Evolutionary conservation across 2,329 filamentous ascomycete genomes (phyloP).

Genomic region (Nothomitra cinnamomea): DNA sequence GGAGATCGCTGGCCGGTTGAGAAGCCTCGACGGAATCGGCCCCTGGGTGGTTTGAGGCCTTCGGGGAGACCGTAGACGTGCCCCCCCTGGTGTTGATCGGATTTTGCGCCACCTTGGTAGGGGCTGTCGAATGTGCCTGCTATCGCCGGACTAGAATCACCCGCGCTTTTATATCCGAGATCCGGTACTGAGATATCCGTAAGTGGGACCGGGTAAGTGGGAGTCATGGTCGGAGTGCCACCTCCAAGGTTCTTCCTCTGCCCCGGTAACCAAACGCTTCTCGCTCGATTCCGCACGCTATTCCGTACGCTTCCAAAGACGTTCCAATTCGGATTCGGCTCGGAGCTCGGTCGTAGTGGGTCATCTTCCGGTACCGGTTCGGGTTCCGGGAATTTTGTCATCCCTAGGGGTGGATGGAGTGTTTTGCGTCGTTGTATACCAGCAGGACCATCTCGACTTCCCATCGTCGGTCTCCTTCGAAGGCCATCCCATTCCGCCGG

Average conservation of each 20-base stretch:
- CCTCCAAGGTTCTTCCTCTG: conserved; percentile 18
- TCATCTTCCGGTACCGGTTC: conserved; percentile 50
- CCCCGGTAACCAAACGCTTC: conserved; percentile 22
- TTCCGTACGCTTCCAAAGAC: conserved; percentile 27
- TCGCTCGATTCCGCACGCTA: conserved; percentile 14
- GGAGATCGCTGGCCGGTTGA: conserved; percentile 15
- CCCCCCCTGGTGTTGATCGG: conserved; percentile 16
- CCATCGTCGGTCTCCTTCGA: conserved; percentile 48
- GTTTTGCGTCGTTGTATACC: conserved; percentile 31
- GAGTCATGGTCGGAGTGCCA: conserved; percentile 26
- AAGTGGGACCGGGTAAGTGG: conserved; percentile 44
- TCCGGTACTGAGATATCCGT: conserved; percentile 29
- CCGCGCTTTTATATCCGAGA: neutral
- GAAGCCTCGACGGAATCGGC: conserved; percentile 18
- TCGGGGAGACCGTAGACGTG: conserved; percentile 34
- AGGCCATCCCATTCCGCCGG: conserved; percentile 85
- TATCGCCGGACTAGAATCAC: neutral
- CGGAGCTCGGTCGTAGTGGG: conserved; percentile 28
- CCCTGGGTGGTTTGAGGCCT: conserved; percentile 27
- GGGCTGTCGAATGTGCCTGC: neutral
- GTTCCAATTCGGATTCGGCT: conserved; percentile 21
- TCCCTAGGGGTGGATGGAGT: conserved; percentile 63
- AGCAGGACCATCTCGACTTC: conserved; percentile 26
- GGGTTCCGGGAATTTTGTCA: conserved; percentile 64
- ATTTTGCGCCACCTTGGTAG: too few species aligned